Conservation (phyloP, 345 rosid species). For the Bruguiera parviflora region DNA sequence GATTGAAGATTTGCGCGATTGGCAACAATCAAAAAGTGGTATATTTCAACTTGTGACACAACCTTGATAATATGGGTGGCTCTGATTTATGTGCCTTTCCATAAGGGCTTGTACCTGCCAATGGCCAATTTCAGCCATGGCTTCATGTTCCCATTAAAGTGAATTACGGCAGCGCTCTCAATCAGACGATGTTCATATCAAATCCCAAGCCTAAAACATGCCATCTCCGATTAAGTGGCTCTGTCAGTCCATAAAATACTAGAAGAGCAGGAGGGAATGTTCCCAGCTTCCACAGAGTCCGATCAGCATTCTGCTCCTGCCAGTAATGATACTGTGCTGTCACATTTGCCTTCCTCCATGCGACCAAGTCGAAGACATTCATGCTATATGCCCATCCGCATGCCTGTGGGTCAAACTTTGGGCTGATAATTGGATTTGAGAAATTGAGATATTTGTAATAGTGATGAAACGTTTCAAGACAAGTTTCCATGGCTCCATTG, state of each 20-base stretch:
- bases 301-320: conserved; percentile 72
- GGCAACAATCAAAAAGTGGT: conserved; percentile 27
- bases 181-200: conserved; percentile 73
- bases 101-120: conserved; percentile 77
- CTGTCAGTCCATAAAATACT: conserved; percentile 86
- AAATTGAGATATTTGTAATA: conserved; percentile 91
- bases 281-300: conserved; percentile 86
- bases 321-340: conserved; percentile 78
- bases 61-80: conserved; percentile 66
- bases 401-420: conserved; percentile 93
- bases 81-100: conserved; percentile 79
- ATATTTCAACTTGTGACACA: conserved; percentile 57
- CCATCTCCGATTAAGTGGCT: conserved; percentile 96
- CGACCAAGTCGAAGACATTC: conserved; percentile 83
- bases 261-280: conserved; percentile 89
- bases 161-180: conserved; percentile 86
- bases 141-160: conserved; percentile 93
- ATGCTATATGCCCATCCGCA: conserved; percentile 99
- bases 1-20: conserved; percentile 15
- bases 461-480: conserved; percentile 94
- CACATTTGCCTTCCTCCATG: conserved; percentile 93
- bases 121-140: conserved; percentile 92
- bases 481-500: conserved; percentile 96
- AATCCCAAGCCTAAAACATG: conserved; percentile 95
- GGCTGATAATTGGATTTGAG: conserved; percentile 83